These are phyloP conservation scores for Fraxinus albicans DNA, from an alignment of 305 asterid species.

Conservation along the genomic window DNA sequence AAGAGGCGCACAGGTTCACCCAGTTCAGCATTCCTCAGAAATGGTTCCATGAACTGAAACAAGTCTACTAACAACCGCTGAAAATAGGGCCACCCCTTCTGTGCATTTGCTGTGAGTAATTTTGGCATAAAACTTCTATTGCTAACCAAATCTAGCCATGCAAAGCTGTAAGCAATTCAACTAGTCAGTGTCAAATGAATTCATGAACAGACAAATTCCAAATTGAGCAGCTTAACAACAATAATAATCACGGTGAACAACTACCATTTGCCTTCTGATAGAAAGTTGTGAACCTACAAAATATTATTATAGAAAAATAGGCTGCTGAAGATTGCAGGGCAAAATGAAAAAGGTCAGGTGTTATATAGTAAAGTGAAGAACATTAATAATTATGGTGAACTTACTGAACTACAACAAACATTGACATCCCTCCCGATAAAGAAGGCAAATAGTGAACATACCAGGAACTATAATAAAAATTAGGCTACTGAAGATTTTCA, in stretches of 20 bases:
- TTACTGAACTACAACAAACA: background rate
- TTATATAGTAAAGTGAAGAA: background rate
- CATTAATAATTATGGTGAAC: background rate
- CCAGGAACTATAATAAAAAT: background rate
- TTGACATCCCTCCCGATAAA: background rate
- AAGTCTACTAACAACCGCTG: conserved; percentile 88
- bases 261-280: background rate
- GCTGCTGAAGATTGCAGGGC: background rate
- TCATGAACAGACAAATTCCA: background rate
- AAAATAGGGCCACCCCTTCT: conserved; percentile 94
- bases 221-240: conserved; percentile 1
- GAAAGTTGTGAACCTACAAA: background rate
- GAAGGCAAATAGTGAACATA: background rate
- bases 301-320: background rate
- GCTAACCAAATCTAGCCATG: conserved; percentile 96
- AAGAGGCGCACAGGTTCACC: conserved; percentile 77
- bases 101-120: conserved; percentile 78
- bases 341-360: background rate
- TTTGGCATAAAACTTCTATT: conserved; percentile 98
- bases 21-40: conserved; percentile 89
- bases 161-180: conserved; percentile 66
- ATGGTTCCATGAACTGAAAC: conserved; percentile 97
- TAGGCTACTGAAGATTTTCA: background rate
- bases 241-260: background rate
- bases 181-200: conserved; percentile 30